Base-by-base conservation (phyloP, 805 yeast species). In the Zygosaccharomyces rouxii region DNA sequence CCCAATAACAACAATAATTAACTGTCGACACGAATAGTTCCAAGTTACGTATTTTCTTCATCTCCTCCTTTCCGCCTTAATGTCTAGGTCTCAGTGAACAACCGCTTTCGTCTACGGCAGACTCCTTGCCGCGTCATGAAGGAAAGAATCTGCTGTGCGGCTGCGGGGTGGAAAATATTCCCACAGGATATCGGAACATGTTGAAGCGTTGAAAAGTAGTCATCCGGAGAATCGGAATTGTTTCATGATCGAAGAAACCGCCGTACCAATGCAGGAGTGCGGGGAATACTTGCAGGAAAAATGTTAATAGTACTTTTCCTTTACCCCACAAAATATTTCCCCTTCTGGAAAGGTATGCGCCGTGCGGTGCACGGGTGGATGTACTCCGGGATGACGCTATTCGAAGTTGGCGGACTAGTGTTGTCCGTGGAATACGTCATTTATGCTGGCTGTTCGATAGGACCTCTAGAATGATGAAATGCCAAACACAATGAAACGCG, bases 121-220 rank as follows among this genome's bases (percentile, higher is more conserved):
- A 40, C 44, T 29, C 44, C 33, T 16, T 18, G 44, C 44, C 44
- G 44, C 16, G 35, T 29, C 31, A 28, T 21, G 22, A 14, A 21
- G 30, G 40, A 23, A 25, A n/a, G 18, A 26, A 28, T 7, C 19
- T n/a, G 4, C 9, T 11, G 35, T 33, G 11, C 18, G 35, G 11
- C 16, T 33, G 35, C 21, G 21, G 35, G 35, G 13, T 25, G 21
- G 21, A 33, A 33, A 16, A 14, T 4, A 14, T 33, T 33, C 35
- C 16, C 9, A 16, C 21, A 33, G 21, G 10, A 21, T 23, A 38
- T 23, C 35, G 44, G 44, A 40, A 28, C 31, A 40, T 40, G 44
- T n/a, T 13, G 14, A 40, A 14, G 35, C 21, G 21, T 14, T 14
- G 11, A 16, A 33, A 33, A 16, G 5, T 18, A 9, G 18, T 33